Evolutionary conservation across 2,329 filamentous ascomycete genomes (phyloP), one percentile per base, ranked within the genome.

Genomic region (Bipolaris sorokiniana): DNA sequence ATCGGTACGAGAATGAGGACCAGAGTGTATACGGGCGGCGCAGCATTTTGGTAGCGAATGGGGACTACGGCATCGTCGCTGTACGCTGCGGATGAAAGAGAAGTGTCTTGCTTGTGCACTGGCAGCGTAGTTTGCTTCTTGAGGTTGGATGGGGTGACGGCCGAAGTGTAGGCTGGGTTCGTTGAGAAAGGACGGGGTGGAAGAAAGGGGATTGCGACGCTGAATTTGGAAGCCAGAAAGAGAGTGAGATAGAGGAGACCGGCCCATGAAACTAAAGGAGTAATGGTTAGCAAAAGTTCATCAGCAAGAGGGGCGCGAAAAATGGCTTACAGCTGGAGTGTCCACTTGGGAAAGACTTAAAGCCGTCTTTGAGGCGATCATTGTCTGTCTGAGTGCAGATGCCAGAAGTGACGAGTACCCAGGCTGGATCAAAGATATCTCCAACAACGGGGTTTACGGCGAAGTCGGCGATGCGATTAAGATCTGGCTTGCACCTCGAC

Each of bases 221-320:
- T 84, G 69, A 94, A 90, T 74, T 93, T 94, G 76, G 88, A 90
- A 64, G 90, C 91, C 20, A 98, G 83, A 81, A 92, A 97, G 48
- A 98, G 85, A 1, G 90, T 90, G 15, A 97, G 84, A 74, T 97
- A 97, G 51, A 92, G 85, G 50, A 97, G 80, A 1, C 93, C 93
- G 10, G 89, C 88, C 66, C 91, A 91, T 4, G 90, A 84, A 59
- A 89, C 84, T 84, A 18, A 22, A 34, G 4, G 3, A 4, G 7
- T 40, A 38, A 45, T 48, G n/a, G 23, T 54, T 44, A 48, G 51
- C 11, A 31, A 23, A 34, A 5, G 33, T 23, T 5, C n/a, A 33
- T 18, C 40, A 42, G 10, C 34, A 55, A 47, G 46, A 10, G 2
- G 2, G 22, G n/a, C 33, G 20, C 11, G 13, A n/a, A 18, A n/a